A percentile compares a stretch with the other conserved stretches of the same genome.
These are phyloP conservation scores for Globisporangium middletonii DNA, from an alignment of 352 stramenopile species.

Conservation along the genomic window DNA sequence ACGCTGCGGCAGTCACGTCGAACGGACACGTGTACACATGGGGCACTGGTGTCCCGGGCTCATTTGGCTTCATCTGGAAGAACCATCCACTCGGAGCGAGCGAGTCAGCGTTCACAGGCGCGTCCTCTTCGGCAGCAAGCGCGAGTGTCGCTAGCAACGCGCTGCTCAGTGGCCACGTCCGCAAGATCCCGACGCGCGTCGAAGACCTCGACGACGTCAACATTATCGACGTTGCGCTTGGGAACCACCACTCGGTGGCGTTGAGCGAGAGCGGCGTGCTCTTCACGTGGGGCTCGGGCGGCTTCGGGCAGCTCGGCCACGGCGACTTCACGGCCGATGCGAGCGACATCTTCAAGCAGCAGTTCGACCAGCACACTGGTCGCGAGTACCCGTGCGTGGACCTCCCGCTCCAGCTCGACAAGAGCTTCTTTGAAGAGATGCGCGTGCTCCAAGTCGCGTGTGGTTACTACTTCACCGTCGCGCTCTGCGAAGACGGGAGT, in stretches of 20 bases:
- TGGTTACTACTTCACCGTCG: conserved; percentile 67
- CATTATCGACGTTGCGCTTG: conserved; percentile 38
- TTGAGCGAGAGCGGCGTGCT: conserved; percentile 47
- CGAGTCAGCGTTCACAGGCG: neutral
- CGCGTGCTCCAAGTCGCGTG: conserved; percentile 61
- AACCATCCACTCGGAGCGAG: conserved; percentile 1
- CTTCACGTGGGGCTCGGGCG: conserved; percentile 67
- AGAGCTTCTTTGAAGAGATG: conserved; percentile 72
- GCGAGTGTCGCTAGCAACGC: neutral
- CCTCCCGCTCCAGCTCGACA: conserved; percentile 61
- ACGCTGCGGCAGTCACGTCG: conserved; percentile 56
- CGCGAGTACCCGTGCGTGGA: conserved; percentile 62
- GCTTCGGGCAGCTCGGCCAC: conserved; percentile 68
- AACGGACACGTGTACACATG: conserved; percentile 68
- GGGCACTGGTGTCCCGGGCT: conserved; percentile 52
- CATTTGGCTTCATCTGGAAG: conserved; percentile 51
- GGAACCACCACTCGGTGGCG: conserved; percentile 65
- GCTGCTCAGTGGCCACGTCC: conserved; percentile 12
- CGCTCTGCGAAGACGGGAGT: conserved; percentile 60
- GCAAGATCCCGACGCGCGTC: conserved; percentile 40
- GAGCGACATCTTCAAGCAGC: conserved; percentile 51
- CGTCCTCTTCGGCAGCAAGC: neutral
- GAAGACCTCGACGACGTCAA: conserved; percentile 61
- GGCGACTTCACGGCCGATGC: conserved; percentile 39
- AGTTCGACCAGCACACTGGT: conserved; percentile 64